Evolutionary conservation across 163 green algal species (phyloP).

Genomic region (Scenedesmus sp.): DNA sequence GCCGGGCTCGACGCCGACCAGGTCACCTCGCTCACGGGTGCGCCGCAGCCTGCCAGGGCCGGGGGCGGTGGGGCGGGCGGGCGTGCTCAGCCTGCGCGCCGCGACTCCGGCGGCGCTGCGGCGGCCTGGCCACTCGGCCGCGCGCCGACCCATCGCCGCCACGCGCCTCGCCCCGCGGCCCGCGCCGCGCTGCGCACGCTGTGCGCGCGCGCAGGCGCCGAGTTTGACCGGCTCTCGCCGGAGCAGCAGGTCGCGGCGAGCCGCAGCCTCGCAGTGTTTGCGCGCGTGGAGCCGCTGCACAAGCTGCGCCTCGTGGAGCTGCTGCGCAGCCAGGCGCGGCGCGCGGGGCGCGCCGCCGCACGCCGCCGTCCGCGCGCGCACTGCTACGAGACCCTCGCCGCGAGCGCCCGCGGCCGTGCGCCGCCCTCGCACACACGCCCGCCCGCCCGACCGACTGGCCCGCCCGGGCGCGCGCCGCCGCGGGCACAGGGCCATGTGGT

Average conservation of each 20-base stretch:
- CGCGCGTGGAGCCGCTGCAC: constrained; percentile 90
- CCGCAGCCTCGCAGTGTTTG: constrained; percentile 70
- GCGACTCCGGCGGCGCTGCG: too few relatives aligned
- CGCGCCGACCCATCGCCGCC: background rate
- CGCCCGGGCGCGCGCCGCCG: background rate
- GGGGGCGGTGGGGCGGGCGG: too few relatives aligned
- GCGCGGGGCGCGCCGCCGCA: background rate
- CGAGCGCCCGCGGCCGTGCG: too few relatives aligned
- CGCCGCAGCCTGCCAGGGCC: too few relatives aligned
- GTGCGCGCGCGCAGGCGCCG: constrained; percentile 66
- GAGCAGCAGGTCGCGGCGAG: constrained; percentile 60
- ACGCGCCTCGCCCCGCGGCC: too few relatives aligned
- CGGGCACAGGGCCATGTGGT: constrained; percentile 87
- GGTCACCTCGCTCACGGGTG: constrained; percentile 32
- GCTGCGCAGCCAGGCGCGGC: constrained; percentile 59
- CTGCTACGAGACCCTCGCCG: too few relatives aligned
- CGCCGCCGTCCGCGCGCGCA: too few relatives aligned
- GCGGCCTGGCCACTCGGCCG: background rate
- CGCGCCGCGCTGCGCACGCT: too few relatives aligned
- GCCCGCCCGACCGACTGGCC: too few relatives aligned
- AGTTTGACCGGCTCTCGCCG: constrained; percentile 85
- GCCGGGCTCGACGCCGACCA: constrained; percentile 10
- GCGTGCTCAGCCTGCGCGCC: too few relatives aligned
- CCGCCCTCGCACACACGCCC: too few relatives aligned
- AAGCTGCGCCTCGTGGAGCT: constrained; percentile 91